Base-by-base conservation (phyloP, 2,329 filamentous ascomycete genomes). In the Ophiocordyceps camponoti-saundersi region DNA sequence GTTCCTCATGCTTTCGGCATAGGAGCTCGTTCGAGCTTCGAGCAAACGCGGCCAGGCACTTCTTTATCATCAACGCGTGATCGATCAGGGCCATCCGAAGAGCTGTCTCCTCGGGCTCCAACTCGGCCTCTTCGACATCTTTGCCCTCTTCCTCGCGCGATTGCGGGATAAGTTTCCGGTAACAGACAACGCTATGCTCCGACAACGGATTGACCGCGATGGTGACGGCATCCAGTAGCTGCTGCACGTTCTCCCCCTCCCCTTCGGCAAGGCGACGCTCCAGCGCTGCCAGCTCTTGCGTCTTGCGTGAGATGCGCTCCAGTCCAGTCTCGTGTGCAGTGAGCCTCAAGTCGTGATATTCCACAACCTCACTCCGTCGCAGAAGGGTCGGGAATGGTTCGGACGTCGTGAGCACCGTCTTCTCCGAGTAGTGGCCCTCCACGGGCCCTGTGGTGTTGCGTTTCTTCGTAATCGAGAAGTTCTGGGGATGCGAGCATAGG, bases 311-410 rank as follows among this genome's bases (percentile, higher is more conserved):
- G 30, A 92, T 90, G 16, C 90, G 80, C 61, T 96, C 90, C 50
- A 96, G 71, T 0, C 84, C 90, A n/a, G 87, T 89, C 62, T 95
- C 84, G 49, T 92, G 70, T 7, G 89, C 80, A 30, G 75, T 75
- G 23, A 95, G 69, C 12, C 72, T 72, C 18, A 87, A 62, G 44
- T 82, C 80, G 18, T 80, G 75, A 1, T 75, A 71, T 7, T 77
- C 69, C 15, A 93, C 66, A 50, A 96, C 84, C 64, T 95, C 89
- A 55, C 86, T 94, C 47, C 89, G 78, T 30, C 87, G 78, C 23
- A 95, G 68, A 44, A 96, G 93, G 1, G 89, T 95, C 1, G 90
- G 92, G 66, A 96, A 96, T 1, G 81, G 65, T 56, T 95, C 89
- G 0, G 80, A 81, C 0, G 88, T 90, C 0, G 79, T 84, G 60